Percentiles rank a stretch among this genome's conserved stretches.
phyloP scores from a whole-genome alignment of 805 yeast genomes.

The Ogataea saltuana region DNA sequence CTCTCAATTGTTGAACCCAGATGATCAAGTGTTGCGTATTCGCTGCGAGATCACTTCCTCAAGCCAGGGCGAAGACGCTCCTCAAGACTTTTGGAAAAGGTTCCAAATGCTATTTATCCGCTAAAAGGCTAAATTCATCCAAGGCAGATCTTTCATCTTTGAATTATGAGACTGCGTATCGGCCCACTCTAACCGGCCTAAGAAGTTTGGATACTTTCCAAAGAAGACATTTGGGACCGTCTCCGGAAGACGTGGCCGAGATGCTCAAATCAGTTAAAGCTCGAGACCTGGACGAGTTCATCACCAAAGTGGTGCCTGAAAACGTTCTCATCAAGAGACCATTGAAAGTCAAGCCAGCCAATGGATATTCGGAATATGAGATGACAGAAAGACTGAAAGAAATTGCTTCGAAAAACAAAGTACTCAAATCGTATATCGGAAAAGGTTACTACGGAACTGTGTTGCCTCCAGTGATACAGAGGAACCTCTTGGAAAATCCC shows the following conservation, averaged over 20 bases:
- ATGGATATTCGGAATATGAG: constrained; percentile 81
- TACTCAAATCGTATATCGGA: constrained; percentile 79
- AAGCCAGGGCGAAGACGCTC: not conserved
- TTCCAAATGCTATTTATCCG: no score
- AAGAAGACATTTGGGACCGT: constrained; percentile 89
- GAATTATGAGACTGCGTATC: constrained; percentile 48
- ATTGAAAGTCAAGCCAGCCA: constrained; percentile 61
- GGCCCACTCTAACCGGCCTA: constrained; percentile 37
- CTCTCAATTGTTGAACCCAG: no score
- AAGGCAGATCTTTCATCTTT: constrained; percentile 58
- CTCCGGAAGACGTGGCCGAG: constrained; percentile 54
- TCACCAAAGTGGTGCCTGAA: constrained; percentile 72
- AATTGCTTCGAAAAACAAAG: constrained; percentile 74
- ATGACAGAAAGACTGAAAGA: constrained; percentile 66
- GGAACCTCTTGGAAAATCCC: constrained; percentile 89
- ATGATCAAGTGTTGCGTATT: not conserved
- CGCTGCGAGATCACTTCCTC: not conserved
- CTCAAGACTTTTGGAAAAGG: no score
- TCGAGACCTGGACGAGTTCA: constrained; percentile 66
- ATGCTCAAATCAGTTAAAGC: constrained; percentile 73
- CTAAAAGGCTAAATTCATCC: constrained; percentile 18
- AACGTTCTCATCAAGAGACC: constrained; percentile 70
- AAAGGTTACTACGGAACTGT: constrained; percentile 92
- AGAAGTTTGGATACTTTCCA: constrained; percentile 72
- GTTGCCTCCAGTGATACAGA: constrained; percentile 88